Evolutionary conservation across 2,329 filamentous ascomycete genomes (phyloP).

Genomic region (Pleoardoris graminearum): DNA sequence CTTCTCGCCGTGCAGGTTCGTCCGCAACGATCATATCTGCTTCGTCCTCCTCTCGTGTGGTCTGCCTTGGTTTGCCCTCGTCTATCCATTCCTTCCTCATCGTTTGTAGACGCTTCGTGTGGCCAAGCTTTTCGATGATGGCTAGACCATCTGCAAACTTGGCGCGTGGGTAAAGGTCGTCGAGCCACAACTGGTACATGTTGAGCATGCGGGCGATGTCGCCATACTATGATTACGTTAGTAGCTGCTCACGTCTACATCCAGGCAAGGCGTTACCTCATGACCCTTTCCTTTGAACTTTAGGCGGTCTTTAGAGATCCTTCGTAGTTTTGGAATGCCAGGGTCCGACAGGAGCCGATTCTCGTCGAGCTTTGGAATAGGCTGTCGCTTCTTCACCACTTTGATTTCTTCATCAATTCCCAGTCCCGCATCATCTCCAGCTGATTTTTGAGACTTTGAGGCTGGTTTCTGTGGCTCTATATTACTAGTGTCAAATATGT

Average conservation of each 20-base stretch:
- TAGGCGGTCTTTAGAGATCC: slow-evolving; percentile 68
- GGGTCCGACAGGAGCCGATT: slow-evolving; percentile 75
- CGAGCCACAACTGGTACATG: slow-evolving; percentile 95
- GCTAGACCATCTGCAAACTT: slow-evolving; percentile 86
- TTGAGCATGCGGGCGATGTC: slow-evolving; percentile 81
- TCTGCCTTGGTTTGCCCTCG: slow-evolving; percentile 63
- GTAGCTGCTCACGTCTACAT: background rate
- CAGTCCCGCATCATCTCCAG: slow-evolving; percentile 57
- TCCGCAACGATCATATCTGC: slow-evolving; percentile 25
- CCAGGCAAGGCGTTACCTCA: slow-evolving; percentile 61
- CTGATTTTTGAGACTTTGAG: slow-evolving; percentile 17
- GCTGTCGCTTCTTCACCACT: slow-evolving; percentile 74
- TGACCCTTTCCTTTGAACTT: slow-evolving; percentile 92
- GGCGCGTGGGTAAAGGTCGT: slow-evolving; percentile 92
- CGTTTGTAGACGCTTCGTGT: slow-evolving; percentile 75
- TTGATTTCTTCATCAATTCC: slow-evolving; percentile 88
- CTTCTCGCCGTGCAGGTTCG: slow-evolving; percentile 6
- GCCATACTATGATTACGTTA: slow-evolving; percentile 64
- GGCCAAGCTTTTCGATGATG: slow-evolving; percentile 93
- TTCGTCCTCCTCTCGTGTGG: slow-evolving; percentile 34
- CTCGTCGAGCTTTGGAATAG: slow-evolving; percentile 86
- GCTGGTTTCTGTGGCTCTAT: slow-evolving; percentile 17
- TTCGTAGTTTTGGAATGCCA: slow-evolving; percentile 81
- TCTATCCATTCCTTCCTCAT: slow-evolving; percentile 84
- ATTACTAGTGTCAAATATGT: slow-evolving; percentile 49